Evolutionary conservation across 768 basidiomycete species (phyloP).

Genomic region (Leccinum incarnatum): DNA sequence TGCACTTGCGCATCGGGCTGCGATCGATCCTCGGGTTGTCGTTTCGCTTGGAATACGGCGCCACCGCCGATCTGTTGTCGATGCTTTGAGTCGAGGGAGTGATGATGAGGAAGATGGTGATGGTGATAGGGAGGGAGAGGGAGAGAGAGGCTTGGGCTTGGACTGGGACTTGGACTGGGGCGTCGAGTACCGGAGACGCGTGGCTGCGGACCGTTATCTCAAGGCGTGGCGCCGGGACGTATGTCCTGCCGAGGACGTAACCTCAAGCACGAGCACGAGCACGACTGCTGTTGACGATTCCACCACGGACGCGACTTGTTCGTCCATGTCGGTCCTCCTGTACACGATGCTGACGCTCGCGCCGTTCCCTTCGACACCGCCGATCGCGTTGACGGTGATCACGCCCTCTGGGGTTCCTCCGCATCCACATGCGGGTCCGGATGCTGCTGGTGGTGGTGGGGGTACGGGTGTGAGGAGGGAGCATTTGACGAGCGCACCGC

Average conservation of each 20-base stretch:
- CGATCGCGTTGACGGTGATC: constrained; percentile 19
- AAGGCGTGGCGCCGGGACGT: constrained; percentile 24
- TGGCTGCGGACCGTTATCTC: constrained; percentile 21
- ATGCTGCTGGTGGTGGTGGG: not conserved
- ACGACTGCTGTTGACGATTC: not conserved
- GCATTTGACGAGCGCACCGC: constrained; percentile 31
- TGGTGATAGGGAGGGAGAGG: not conserved
- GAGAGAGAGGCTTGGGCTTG: not conserved
- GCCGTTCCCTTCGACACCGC: constrained; percentile 28
- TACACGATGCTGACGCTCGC: constrained; percentile 33
- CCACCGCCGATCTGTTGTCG: not conserved
- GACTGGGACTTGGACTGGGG: constrained; percentile 22
- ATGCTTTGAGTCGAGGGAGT: not conserved
- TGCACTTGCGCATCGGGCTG: constrained; percentile 26
- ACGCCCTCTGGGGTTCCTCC: constrained; percentile 6
- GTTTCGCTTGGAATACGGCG: not conserved
- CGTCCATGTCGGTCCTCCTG: constrained; percentile 32
- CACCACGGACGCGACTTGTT: not conserved
- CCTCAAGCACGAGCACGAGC: not conserved
- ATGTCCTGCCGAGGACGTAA: not conserved
- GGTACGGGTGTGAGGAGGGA: constrained; percentile 11
- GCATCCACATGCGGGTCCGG: constrained; percentile 12
- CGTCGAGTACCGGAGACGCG: constrained; percentile 22
- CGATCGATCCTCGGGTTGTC: constrained; percentile 22
- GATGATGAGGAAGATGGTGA: not conserved